Base-by-base conservation (phyloP, 164 flowering plant species). In the Vitis rupestris region DNA sequence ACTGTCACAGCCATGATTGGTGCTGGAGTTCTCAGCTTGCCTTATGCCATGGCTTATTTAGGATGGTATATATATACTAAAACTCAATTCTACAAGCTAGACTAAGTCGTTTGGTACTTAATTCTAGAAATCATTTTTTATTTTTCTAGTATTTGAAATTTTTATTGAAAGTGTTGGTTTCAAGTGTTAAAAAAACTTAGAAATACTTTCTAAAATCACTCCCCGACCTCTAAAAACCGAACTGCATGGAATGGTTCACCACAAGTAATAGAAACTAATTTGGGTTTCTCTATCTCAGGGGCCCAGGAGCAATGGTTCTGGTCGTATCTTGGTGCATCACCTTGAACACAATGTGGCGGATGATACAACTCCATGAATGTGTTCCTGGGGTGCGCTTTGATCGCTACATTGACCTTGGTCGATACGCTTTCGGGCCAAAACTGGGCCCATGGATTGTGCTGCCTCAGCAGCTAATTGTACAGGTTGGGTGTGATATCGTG, bases 1-100 rank as follows among this genome's bases (percentile, higher is more conserved):
- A 67, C 71, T n/a, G 98, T 90, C 61, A 90, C 98, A 0, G 96
- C 98, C 90, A 92, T 92, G 94, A 90, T 92, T 56, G 98, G 96
- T 50, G 98, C 98, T n/a, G 98, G 96, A 30, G 98, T 92, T 59
- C 92, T 92, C 65, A 87, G 98, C 85, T 73, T 92, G 69, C 98
- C 98, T 23, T 87, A 85, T 74, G 98, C 96, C 79, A 90, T 92
- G 96, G 90, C 96, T 61, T 88, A 87, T 76, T 76, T 92, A 47
- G 98, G 98, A 78, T 92, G 98, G 98, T 87, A 83, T 31, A 10
- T 14, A 12, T 10, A 61, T 16, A 44, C 12, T 30, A 54, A 23
- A 64, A 60, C 72, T 64, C 37, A 37, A 37, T 37, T 6, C 27
- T 23, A 23, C 27, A 23, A 23, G 27, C 27, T 23, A 23, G 27